A percentile compares a stretch with the other conserved stretches of the same genome.
Conservation (phyloP, 306 rosid species). For the Acacia melanoxylon region DNA sequence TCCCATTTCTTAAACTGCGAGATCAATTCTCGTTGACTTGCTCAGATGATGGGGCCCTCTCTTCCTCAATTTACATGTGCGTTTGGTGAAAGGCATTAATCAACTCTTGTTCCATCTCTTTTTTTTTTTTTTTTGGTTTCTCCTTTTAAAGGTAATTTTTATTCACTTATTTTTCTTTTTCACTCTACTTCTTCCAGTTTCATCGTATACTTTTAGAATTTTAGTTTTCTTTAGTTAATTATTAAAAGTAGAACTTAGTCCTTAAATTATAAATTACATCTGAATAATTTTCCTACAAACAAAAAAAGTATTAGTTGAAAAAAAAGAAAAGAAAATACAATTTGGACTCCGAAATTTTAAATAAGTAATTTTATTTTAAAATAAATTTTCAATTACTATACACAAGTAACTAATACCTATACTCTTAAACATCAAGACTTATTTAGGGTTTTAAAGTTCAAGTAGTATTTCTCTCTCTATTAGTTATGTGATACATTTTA, state of each 20-base stretch:
- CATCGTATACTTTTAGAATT: background rate
- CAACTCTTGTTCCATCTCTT: conserved; percentile 34
- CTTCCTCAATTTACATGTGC: conserved; percentile 52
- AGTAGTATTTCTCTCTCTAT: no score
- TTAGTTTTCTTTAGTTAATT: background rate
- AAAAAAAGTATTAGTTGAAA: background rate
- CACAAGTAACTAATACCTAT: no score
- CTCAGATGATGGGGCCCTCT: conserved; percentile 55
- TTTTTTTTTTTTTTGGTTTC: no score
- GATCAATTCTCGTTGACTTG: conserved; percentile 45
- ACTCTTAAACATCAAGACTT: no score
- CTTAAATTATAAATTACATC: background rate
- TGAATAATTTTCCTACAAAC: background rate
- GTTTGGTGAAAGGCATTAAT: conserved; percentile 72
- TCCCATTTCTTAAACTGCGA: background rate
- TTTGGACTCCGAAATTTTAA: no score
- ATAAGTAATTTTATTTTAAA: no score
- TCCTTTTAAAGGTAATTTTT: background rate
- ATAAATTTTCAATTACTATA: no score
- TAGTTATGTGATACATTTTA: background rate
- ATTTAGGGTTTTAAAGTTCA: no score
- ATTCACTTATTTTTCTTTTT: background rate
- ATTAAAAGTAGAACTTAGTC: background rate
- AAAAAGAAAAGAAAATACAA: no score
- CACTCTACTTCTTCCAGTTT: background rate